phyloP scores from a whole-genome alignment of 306 rosid species.

The Castanea mollissima region DNA sequence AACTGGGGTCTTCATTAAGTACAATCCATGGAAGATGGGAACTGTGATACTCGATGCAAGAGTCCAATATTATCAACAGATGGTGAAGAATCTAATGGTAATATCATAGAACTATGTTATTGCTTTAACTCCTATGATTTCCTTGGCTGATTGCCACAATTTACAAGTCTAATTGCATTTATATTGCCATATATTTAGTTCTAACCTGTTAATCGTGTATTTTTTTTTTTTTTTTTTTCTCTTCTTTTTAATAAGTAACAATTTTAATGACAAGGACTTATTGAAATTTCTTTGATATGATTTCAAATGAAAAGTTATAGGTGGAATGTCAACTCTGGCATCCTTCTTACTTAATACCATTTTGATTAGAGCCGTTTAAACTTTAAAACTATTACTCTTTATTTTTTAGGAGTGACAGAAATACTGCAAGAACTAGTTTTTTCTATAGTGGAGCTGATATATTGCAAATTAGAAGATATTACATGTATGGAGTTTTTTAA shows the following conservation, averaged over 20 bases:
- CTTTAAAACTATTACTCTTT: background rate
- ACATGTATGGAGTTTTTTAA: background rate
- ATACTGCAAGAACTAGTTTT: background rate
- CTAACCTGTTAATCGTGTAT: background rate
- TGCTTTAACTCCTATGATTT: background rate
- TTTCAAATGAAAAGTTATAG: background rate
- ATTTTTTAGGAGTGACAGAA: background rate
- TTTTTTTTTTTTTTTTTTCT: background rate
- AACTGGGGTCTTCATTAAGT: too few relatives aligned
- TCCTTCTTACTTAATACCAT: background rate
- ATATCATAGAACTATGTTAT: background rate
- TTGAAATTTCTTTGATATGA: background rate
- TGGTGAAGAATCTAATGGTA: background rate
- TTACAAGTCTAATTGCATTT: background rate
- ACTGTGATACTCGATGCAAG: too few relatives aligned
- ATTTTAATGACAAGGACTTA: background rate
- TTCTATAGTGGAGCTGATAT: background rate
- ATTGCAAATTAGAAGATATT: background rate
- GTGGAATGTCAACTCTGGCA: background rate
- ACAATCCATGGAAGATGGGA: too few relatives aligned
- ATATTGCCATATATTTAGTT: background rate
- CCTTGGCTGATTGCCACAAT: background rate
- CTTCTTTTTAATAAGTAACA: background rate
- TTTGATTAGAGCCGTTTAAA: background rate
- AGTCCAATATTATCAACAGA: too few relatives aligned